These are phyloP conservation scores for Gracilaria domingensis DNA, from an alignment of 23 red algal species.

Conservation along the genomic window DNA sequence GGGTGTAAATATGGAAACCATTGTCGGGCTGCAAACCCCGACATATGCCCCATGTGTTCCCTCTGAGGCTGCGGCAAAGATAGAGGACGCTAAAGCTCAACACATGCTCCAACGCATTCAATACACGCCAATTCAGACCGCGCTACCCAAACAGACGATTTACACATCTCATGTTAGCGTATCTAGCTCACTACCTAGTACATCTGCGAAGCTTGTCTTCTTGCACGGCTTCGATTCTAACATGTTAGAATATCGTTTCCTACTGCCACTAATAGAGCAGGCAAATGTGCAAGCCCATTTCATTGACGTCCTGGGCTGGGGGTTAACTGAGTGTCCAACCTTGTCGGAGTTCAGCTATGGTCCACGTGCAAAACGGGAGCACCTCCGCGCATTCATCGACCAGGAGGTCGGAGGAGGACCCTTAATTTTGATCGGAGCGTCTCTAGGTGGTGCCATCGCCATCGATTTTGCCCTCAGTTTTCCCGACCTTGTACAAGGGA, in stretches of 20 bases:
- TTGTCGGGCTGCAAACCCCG: not conserved
- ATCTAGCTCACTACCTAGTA: slow-evolving; percentile 1
- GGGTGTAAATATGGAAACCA: not conserved
- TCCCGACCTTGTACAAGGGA: slow-evolving; percentile 30
- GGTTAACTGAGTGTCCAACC: slow-evolving; percentile 68
- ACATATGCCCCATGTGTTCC: slow-evolving; percentile 44
- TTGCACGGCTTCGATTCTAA: slow-evolving; percentile 91
- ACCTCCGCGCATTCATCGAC: slow-evolving; percentile 65
- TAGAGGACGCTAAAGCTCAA: slow-evolving; percentile 27
- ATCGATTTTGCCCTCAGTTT: slow-evolving; percentile 73
- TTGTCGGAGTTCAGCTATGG: slow-evolving; percentile 44
- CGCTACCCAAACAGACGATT: slow-evolving; percentile 27
- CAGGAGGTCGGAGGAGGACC: slow-evolving; percentile 52
- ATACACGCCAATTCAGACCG: slow-evolving; percentile 46
- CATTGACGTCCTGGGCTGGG: slow-evolving; percentile 81
- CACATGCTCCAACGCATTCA: slow-evolving; percentile 53
- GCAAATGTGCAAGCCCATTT: slow-evolving; percentile 38
- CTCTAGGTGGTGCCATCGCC: slow-evolving; percentile 78
- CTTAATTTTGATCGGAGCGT: slow-evolving; percentile 74
- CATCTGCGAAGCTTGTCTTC: slow-evolving; percentile 56
- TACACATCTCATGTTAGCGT: slow-evolving; percentile 52
- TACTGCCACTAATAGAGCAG: slow-evolving; percentile 58
- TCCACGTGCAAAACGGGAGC: slow-evolving; percentile 63
- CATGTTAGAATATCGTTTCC: slow-evolving; percentile 74
- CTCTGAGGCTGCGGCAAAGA: slow-evolving; percentile 22